These are phyloP conservation scores for Bacidia gigantensis DNA, from an alignment of 495 filamentous ascomycete genomes.

Conservation along the genomic window DNA sequence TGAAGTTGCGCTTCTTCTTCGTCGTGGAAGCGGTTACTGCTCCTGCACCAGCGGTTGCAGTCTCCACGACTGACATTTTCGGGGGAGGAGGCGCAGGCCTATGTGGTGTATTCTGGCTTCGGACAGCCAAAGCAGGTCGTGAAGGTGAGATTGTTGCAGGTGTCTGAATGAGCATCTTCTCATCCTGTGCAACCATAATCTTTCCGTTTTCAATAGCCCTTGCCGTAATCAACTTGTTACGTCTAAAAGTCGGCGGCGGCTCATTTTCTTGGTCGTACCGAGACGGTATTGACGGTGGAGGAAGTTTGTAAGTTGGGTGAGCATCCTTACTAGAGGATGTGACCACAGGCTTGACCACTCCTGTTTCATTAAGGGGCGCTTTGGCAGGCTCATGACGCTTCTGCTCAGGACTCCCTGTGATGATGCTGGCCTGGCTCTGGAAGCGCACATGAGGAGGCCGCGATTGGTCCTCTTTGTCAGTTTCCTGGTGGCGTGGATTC, in stretches of 20 bases:
- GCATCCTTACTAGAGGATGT: constrained; percentile 22
- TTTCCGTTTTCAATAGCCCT: constrained; percentile 48
- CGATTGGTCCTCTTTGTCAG: constrained; percentile 17
- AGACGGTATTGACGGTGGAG: constrained; percentile 44
- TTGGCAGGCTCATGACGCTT: constrained; percentile 17
- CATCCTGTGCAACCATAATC: constrained; percentile 33
- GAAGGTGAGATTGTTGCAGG: constrained; percentile 39
- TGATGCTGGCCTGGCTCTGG: constrained; percentile 23
- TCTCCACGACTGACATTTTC: constrained; percentile 89
- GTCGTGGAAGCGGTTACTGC: constrained; percentile 57
- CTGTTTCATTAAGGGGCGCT: constrained; percentile 19
- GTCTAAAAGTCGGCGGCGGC: constrained; percentile 59
- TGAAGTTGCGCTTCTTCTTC: constrained; percentile 59
- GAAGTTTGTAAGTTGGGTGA: constrained; percentile 54
- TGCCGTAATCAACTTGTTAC: constrained; percentile 45
- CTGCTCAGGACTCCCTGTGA: constrained; percentile 27
- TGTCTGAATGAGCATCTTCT: constrained; percentile 32
- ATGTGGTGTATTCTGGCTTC: constrained; percentile 73
- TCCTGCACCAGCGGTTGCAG: constrained; percentile 74
- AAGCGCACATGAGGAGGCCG: constrained; percentile 24
- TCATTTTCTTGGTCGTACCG: constrained; percentile 70
- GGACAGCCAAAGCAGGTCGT: constrained; percentile 52
- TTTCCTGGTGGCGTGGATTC: neutral
- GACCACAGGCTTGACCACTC: constrained; percentile 5
- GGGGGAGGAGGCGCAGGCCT: constrained; percentile 73